A percentile compares a stretch with the other conserved stretches of the same genome.
phyloP scores from a whole-genome alignment of 179 eudicot species.

The Corrigiola litoralis region DNA sequence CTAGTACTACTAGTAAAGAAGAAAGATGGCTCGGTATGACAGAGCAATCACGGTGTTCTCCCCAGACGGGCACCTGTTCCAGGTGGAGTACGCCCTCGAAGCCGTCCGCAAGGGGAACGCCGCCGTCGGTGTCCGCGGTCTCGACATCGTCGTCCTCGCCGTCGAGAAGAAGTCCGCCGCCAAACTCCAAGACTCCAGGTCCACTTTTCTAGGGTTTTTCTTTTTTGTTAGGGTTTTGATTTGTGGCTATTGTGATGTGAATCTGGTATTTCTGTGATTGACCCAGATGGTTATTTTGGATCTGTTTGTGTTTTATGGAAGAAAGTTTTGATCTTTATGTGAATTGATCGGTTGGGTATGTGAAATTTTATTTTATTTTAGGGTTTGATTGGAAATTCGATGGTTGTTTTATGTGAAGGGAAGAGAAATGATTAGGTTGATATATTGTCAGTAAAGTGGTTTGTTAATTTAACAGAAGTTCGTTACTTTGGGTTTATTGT shows the following conservation, averaged over 20 bases:
- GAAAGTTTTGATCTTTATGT: too few relatives aligned
- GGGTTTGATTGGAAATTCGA: too few relatives aligned
- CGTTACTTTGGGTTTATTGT: too few relatives aligned
- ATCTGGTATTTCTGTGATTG: too few relatives aligned
- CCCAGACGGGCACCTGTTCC: slow-evolving; percentile 95
- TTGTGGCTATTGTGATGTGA: too few relatives aligned
- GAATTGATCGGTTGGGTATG: background rate
- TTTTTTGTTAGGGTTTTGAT: background rate
- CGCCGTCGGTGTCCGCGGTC: slow-evolving; percentile 95
- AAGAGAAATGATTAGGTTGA: too few relatives aligned
- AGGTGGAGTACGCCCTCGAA: slow-evolving; percentile 96
- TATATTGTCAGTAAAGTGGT: too few relatives aligned
- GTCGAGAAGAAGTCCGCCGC: slow-evolving; percentile 95
- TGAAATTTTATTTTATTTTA: too few relatives aligned
- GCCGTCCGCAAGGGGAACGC: slow-evolving; percentile 99
- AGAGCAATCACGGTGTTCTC: slow-evolving; percentile 97
- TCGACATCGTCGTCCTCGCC: slow-evolving; percentile 84
- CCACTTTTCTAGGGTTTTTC: background rate
- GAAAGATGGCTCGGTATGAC: slow-evolving; percentile 80
- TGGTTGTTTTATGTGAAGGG: too few relatives aligned
- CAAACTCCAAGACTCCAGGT: slow-evolving; percentile 94
- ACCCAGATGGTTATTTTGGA: background rate
- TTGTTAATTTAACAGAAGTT: too few relatives aligned
- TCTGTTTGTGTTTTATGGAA: background rate
- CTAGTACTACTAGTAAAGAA: too few relatives aligned